Evolutionary conservation across 2,329 filamentous ascomycete genomes (phyloP), one percentile per base, ranked within the genome.

Genomic region (Pseudogymnoascus sp.): DNA sequence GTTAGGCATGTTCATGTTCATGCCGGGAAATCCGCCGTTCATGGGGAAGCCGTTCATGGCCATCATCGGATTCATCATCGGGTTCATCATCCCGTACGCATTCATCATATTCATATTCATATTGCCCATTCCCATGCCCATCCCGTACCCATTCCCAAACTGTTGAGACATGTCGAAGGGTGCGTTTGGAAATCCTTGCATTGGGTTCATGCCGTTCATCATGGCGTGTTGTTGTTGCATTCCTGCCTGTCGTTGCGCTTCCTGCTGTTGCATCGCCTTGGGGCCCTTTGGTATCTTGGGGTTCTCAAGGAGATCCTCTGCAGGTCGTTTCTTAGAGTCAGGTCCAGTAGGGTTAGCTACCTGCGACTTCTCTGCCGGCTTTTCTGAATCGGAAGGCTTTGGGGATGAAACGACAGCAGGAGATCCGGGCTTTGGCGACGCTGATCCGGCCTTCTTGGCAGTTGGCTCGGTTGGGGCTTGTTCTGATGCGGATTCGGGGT

Each of bases 311-410:
- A 81, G 81, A 62, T 92, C 88, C 37, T 93, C 91, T 12, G 92
- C 91, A 10, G 89, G 83, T 21, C 95, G 86, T 78, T 97, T 99
- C 77, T 90, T 95, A 26, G 84, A 78, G 64, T 76, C 76, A 62
- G 63, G n/a, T 61, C 71, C 66, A 8, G 69, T 70, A 62, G 68
- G 68, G 12, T 69, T 68, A 63, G 70, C 64, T 6, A 69, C 64
- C 3, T 73, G 71, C 18, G 73, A 72, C 62, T 76, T 76, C 6
- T 66, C 71, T 16, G 72, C 71, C 0, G 72, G 68, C 37, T 69
- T 66, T 62, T 69, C 65, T 11, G 71, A 67, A 63, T 70, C 70
- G 21, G 67, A 66, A 45, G 74, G 69, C 45, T 75, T 75, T 39
- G 69, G 69, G 60, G 75, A 72, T n/a, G 66, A 63, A 8, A 71